Evolutionary conservation across 176 grass and related monocot species (phyloP), one percentile per base, ranked within the genome.

Genomic region (Triticum urartu): DNA sequence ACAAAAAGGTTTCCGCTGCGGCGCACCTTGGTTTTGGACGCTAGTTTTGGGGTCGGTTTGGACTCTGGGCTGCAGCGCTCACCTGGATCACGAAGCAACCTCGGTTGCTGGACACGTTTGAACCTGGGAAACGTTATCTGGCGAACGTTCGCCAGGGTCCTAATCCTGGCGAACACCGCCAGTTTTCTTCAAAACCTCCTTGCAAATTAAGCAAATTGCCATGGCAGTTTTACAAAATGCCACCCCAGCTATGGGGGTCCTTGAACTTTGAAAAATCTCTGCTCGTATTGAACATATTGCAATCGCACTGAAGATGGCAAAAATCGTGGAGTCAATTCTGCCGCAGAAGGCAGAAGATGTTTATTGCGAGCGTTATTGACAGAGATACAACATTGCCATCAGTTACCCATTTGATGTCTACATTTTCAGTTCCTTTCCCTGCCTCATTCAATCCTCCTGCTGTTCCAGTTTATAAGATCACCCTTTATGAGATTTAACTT

Each of bases 11-110:
- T 62, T 59, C 22, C 52, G 35, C 30, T 39, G 9, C n/a, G 25
- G 2, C 62, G 18, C 38, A 11, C 68, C 25, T 80, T 6, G 25
- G 52, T 62, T 34, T 75, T 20, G 77, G 77, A 80, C 26, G 13
- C 54, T 52, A 61, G 70, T 68, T 87, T 82, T 81, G 9, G 22
- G 22, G 8, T 32, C 33, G 43, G 80, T 24, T 69, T 81, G 14
- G 22, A 64, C 30, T 25, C 20, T 67, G 20, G 42, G 9, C 20
- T 18, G 50, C 50, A 18, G 9, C 8, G 24, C 9, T 28, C 56
- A 36, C 8, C 32, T n/a, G 43, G 60, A 77, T 67, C 59, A 21
- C 24, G 3, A 47, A 74, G 39, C 71, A 3, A 74, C 21, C 60
- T 62, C n/a, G 22, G 60, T 63, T 63, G 60, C 60, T 63, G 60